These are phyloP conservation scores for Gaertneriomyces semiglobifer DNA, from an alignment of 192 early-diverging fungal genomes.

Conservation along the genomic window DNA sequence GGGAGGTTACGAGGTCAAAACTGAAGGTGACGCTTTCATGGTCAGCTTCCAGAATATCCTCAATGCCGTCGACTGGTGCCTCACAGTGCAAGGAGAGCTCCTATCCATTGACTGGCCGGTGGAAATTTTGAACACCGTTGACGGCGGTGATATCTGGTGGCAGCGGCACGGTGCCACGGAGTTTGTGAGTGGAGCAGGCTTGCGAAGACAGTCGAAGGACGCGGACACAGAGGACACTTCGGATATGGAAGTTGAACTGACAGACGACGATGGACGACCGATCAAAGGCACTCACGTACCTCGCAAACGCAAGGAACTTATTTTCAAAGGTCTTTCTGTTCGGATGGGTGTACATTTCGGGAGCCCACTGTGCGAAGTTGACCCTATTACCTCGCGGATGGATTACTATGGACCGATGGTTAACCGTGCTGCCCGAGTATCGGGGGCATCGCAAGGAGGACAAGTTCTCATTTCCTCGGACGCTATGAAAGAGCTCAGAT, in stretches of 20 bases:
- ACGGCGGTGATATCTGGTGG: slow-evolving; percentile 71
- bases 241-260: slow-evolving; percentile 19
- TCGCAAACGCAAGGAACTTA: slow-evolving; percentile 34
- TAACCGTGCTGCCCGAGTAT: slow-evolving; percentile 80
- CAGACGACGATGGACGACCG: slow-evolving; percentile 20
- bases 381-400: slow-evolving; percentile 88
- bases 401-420: slow-evolving; percentile 96
- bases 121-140: slow-evolving; percentile 73
- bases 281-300: not conserved
- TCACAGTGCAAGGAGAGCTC: slow-evolving; percentile 79
- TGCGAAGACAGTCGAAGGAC: not conserved
- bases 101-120: slow-evolving; percentile 82
- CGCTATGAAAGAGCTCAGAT: slow-evolving; percentile 61
- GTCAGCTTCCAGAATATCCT: slow-evolving; percentile 80
- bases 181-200: slow-evolving; percentile 22
- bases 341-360: slow-evolving; percentile 95
- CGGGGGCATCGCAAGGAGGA: slow-evolving; percentile 81
- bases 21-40: slow-evolving; percentile 94
- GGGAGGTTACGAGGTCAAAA: slow-evolving; percentile 94
- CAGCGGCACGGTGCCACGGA: slow-evolving; percentile 23
- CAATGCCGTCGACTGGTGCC: slow-evolving; percentile 80
- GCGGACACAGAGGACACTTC: slow-evolving; percentile 13
- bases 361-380: slow-evolving; percentile 77
- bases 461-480: slow-evolving; percentile 86
- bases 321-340: slow-evolving; percentile 84